Base-by-base conservation (phyloP, 225 moss, liverwort and hornwort genomes). In the Pseudisothecium myosuroides region DNA sequence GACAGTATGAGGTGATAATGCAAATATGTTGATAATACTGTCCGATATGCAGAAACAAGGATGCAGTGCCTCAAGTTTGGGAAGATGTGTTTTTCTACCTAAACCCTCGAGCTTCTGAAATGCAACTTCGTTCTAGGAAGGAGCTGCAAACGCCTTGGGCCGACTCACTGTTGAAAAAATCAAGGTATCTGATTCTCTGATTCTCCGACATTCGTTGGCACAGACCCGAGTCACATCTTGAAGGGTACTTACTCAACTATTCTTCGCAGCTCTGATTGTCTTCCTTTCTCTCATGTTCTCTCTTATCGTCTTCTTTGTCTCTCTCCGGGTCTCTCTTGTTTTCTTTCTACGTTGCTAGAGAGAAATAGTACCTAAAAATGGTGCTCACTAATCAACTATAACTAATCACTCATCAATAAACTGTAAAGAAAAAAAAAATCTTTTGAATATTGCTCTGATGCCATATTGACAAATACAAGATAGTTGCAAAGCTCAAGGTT, bases 21-120 rank as follows among this genome's bases (percentile, higher is more conserved):
- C 56, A 55, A 55, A n/a, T 24, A 59, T 59, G 60, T 41, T 90
- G 81, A 36, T 52, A 37, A 19, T 76, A 14, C 64, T 88, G 67
- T 31, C 90, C 94, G 96, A 94, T 96, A 34, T 97, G 97, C 92
- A 96, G 69, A 64, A 83, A 96, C 27, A 93, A 94, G 78, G 94
- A 92, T 91, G 92, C 92, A 69, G 87, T 90, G 87, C 94, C 96
- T 87, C 93, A 91, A 80, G 87, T 94, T 56, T 96, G 97, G 95
- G 93, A 95, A n/a, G 23, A 24, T 32, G 36, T 23, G 26, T 60
- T 27, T 75, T 76, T 10, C 47, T 37, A 61, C 32, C 20, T 37
- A 60, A 75, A 19, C 37, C 61, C 62, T 75, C 9, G 62, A 76
- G 17, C 17, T 23, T 85, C 22, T 84, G 28, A 54, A 84, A 50